Evolutionary conservation across 805 yeast species (phyloP), one percentile per base, ranked within the genome.

Genomic region (Cyberlindnera suaveolens): DNA sequence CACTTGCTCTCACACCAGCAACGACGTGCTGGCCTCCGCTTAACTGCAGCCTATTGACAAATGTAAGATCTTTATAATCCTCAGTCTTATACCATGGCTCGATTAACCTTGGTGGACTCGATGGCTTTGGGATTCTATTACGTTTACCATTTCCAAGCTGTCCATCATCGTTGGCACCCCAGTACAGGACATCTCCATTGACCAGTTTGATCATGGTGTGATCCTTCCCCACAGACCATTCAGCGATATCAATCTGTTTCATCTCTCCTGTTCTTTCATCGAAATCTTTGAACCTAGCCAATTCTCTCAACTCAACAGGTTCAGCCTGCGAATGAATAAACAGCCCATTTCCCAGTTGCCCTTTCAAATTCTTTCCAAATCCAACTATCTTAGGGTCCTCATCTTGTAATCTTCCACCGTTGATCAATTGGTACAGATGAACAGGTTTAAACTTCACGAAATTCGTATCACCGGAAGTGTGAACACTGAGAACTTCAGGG

Each of bases 141-240:
- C 74, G 69, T 55, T 83, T 84, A 26, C 96, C 95, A 56, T 80
- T 86, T 11, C 95, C 96, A 36, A 86, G 70, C 64, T 91, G 96
- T 19, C 91, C 95, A 52, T 51, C 68, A 55, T 80, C 84, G 62
- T 90, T 91, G 36, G 79, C 82, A 19, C 99, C 99, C 88, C 96
- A 88, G 5, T 67, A 74, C 32, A 82, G 60, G 17, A 88, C 82
- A 55, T 83, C 88, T 17, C 74, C 74, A 47, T 82, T 82, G 34
- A 69, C 62, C 44, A 85, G 64, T 9, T 78, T 77, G 10, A 82
- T 75, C 36, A 82, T 70, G 0, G 69, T 67, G 55, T 90, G 96
- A 48, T 80, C 79, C 8, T 65, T 64, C 4, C 96, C 95, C 17
- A 78, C 68, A 6, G 75, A 61, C 73, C 87, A 74, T 32, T 67